Evolutionary conservation across 2,329 filamentous ascomycete genomes (phyloP).

Genomic region (Paecilomyces variotii): DNA sequence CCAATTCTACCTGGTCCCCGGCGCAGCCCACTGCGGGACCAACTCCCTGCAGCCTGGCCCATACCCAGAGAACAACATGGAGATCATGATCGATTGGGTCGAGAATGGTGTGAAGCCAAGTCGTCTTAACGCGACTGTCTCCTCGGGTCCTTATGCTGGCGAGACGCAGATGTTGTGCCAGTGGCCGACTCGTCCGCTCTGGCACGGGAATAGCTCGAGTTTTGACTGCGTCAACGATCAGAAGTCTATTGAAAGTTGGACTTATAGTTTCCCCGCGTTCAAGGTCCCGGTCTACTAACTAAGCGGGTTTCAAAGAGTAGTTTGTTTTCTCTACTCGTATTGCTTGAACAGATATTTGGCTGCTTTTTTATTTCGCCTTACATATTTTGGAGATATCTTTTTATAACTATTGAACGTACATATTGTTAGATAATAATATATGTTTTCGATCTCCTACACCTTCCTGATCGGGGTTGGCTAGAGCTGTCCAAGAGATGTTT

Average conservation of each 20-base stretch:
- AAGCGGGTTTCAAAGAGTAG: neutral
- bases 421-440: too few relatives aligned
- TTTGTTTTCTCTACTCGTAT: neutral
- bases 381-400: too few relatives aligned
- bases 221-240: conserved; percentile 34
- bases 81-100: conserved; percentile 45
- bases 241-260: conserved; percentile 33
- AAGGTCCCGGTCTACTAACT: conserved; percentile 32
- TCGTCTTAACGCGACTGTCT: conserved; percentile 36
- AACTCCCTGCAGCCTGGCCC: conserved; percentile 41
- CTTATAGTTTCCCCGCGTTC: conserved; percentile 31
- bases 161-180: conserved; percentile 28
- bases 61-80: conserved; percentile 40
- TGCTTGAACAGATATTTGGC: too few relatives aligned
- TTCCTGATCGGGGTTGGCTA: too few relatives aligned
- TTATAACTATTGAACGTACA: too few relatives aligned
- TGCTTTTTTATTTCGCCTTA: too few relatives aligned
- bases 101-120: conserved; percentile 41
- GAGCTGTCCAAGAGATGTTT: too few relatives aligned
- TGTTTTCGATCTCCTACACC: too few relatives aligned
- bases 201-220: conserved; percentile 21
- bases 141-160: conserved; percentile 20
- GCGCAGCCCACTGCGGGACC: conserved; percentile 44
- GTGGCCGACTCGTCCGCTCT: conserved; percentile 26
- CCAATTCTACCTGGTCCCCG: conserved; percentile 47